Evolutionary conservation across 495 filamentous ascomycete genomes (phyloP), one percentile per base, ranked within the genome.

Genomic region (Podospora pseudocomata): DNA sequence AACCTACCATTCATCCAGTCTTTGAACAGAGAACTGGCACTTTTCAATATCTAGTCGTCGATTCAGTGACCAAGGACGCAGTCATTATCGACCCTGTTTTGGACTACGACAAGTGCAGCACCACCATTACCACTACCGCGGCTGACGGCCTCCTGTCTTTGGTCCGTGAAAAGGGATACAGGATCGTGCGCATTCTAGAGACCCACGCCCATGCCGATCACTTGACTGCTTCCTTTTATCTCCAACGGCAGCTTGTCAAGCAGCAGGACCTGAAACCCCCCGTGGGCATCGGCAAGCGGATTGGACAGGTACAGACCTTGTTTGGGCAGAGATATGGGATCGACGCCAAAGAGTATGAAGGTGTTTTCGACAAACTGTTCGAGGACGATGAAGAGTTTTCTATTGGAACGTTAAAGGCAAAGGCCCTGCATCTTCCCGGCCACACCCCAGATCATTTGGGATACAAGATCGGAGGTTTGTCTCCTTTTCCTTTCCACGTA

Each of bases 201-300:
- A 88, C 87, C 0, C 87, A 89, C 70, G 83, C 80, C 6, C 87
- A 89, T 69, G 87, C 87, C 20, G 87, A 88, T 73, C 87, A 89
- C 71, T 69, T 88, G 11, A 87, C 85, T 1, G 82, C 87, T 0
- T 73, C 86, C 0, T 75, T 75, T 6, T 89, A 88, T 70, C 76
- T 89, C 0, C 85, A 86, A 68, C 63, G 67, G 0, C 72, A 70
- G 5, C 77, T 89, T 0, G 66, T 62, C 0, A 56, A 58, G 54
- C 34, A 23, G 0, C 74, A 78, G 58, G 71, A 68, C 13, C 32
- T 28, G 1, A 74, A 70, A 66, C 84, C 84, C 1, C 60, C 67
- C 0, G 80, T 88, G 11, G 75, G 83, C 27, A 88, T 88, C 65
- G 87, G 87, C 3, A 80, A 81, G 63, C 79, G 86, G n/a, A 88